phyloP scores from a whole-genome alignment of 2,329 filamentous ascomycete genomes.

The Blumeriella jaapii region DNA sequence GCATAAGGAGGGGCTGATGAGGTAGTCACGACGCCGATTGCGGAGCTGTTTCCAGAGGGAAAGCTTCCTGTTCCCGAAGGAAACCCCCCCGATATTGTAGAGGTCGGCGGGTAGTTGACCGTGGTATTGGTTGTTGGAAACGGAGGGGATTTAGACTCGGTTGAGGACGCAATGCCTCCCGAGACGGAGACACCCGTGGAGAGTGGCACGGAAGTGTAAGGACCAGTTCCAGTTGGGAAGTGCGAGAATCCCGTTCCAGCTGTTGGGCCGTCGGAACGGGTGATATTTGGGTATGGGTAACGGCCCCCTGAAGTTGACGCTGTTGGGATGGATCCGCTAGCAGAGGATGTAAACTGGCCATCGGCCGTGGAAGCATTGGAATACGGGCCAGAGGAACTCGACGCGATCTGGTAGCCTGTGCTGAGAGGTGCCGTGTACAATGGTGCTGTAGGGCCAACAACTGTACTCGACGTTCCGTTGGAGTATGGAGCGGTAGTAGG shows the following conservation, averaged over 20 bases:
- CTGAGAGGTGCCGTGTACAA: too few species aligned
- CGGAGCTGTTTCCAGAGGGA: too few species aligned
- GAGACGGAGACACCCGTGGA: background rate
- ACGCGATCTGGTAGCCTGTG: background rate
- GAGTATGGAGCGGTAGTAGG: too few species aligned
- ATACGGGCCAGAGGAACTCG: background rate
- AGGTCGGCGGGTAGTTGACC: background rate
- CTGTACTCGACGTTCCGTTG: constrained; percentile 2
- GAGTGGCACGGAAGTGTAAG: background rate
- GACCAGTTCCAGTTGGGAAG: constrained; percentile 4
- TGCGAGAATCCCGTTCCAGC: background rate
- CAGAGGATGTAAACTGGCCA: background rate
- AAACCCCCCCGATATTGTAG: background rate
- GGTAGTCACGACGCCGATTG: too few species aligned
- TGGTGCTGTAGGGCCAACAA: too few species aligned
- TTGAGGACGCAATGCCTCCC: constrained; percentile 1
- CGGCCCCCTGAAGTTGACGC: constrained; percentile 4
- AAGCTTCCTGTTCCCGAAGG: background rate
- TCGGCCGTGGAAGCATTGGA: background rate
- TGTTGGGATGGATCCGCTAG: constrained; percentile 1
- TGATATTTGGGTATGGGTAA: constrained; percentile 2
- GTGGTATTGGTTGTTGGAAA: constrained; percentile 2
- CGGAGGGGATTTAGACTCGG: background rate
- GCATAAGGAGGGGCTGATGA: too few species aligned
- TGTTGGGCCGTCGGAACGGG: background rate